These are phyloP conservation scores for Picochlorum sp. DNA, from an alignment of 139 green algal species.

Conservation along the genomic window DNA sequence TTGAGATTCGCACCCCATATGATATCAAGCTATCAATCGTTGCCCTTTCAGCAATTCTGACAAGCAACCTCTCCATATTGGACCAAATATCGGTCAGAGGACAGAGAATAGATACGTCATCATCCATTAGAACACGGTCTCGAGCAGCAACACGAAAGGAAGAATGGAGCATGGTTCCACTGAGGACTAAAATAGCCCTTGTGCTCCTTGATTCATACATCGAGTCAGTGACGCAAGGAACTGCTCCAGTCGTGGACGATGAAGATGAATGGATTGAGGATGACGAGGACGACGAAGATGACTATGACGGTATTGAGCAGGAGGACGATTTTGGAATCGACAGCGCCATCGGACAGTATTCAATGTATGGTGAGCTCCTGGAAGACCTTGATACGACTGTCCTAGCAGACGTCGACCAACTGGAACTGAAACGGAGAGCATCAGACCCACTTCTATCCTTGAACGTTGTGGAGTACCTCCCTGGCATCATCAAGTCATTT, in stretches of 20 bases:
- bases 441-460: constrained; percentile 13
- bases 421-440: constrained; percentile 11
- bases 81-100: constrained; percentile 36
- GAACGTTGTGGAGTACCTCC: constrained; percentile 7
- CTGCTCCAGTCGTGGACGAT: constrained; percentile 20
- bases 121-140: constrained; percentile 40
- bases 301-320: neutral
- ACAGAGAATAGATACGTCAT: constrained; percentile 35
- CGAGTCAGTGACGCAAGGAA: constrained; percentile 23
- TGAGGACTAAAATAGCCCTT: constrained; percentile 35
- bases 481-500: neutral
- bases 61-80: constrained; percentile 25
- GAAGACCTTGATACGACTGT: neutral
- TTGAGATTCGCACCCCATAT: constrained; percentile 45
- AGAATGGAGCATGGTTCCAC: constrained; percentile 35
- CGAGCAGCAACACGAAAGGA: constrained; percentile 23
- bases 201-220: constrained; percentile 40
- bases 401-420: constrained; percentile 18
- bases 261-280: constrained; percentile 9
- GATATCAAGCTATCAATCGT: constrained; percentile 50
- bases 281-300: neutral
- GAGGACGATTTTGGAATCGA: neutral
- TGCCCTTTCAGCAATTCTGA: constrained; percentile 39
- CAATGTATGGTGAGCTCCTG: neutral
- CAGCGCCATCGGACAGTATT: neutral